phyloP scores from a whole-genome alignment of 2,329 filamentous ascomycete species.

The Alternaria burnsii region DNA sequence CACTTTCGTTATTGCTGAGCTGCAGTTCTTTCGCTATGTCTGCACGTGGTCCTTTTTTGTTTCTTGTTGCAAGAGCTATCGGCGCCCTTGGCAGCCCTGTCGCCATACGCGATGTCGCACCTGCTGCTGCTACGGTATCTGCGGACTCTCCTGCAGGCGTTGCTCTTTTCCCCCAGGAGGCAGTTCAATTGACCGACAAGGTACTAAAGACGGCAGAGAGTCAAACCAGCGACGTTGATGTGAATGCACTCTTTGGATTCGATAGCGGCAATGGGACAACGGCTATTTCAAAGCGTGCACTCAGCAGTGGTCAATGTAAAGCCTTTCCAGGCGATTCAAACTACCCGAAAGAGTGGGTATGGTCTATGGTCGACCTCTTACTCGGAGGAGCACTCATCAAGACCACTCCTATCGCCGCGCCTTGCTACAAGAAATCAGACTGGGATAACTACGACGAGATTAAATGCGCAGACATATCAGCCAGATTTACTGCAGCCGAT shows the following conservation, averaged over 20 bases:
- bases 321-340: conserved; percentile 30
- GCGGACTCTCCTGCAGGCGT: conserved; percentile 16
- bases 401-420: conserved; percentile 32
- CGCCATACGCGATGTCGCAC: conserved; percentile 10
- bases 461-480: conserved; percentile 24
- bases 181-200: conserved; percentile 26
- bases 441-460: conserved; percentile 17
- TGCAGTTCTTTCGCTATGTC: conserved; percentile 7
- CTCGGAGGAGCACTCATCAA: conserved; percentile 27
- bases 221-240: conserved; percentile 8
- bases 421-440: conserved; percentile 32
- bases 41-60: neutral
- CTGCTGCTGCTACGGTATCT: conserved; percentile 20
- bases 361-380: conserved; percentile 28
- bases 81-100: conserved; percentile 12
- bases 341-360: conserved; percentile 24
- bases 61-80: conserved; percentile 10
- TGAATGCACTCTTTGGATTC: conserved; percentile 44
- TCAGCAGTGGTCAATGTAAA: conserved; percentile 25
- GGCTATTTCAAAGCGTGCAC: neutral
- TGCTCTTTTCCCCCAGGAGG: conserved; percentile 18
- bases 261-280: conserved; percentile 4
- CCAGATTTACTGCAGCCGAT: conserved; percentile 18
- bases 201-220: conserved; percentile 6
- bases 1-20: neutral